Conservation (phyloP, 2,329 filamentous ascomycete species). For the Zymoseptoria tritici region DNA sequence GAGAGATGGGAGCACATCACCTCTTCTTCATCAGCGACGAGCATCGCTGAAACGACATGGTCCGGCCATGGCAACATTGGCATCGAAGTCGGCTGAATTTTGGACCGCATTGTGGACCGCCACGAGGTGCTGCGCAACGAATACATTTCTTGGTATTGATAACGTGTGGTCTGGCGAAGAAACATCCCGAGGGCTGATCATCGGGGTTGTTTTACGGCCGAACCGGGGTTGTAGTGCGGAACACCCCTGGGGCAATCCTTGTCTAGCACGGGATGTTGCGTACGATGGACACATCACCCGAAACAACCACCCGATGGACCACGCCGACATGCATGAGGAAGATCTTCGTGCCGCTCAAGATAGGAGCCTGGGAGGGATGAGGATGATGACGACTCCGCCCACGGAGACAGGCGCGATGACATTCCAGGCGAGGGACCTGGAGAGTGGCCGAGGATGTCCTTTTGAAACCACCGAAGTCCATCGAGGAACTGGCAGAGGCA, state of each 20-base stretch:
- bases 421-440: background rate
- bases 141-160: background rate
- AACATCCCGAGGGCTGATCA: background rate
- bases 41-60: background rate
- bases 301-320: background rate
- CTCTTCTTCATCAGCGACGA: background rate
- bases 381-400: background rate
- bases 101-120: background rate
- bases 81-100: background rate
- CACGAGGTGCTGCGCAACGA: background rate
- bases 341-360: background rate
- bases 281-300: background rate
- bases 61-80: background rate
- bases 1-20: background rate
- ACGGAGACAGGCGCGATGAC: background rate
- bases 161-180: background rate
- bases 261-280: background rate
- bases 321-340: background rate
- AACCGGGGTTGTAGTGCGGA: background rate
- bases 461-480: background rate
- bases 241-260: background rate
- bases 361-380: background rate
- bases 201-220: background rate
- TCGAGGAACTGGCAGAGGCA: background rate
- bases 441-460: background rate